Base-by-base conservation (phyloP, 768 basidiomycete species). In the Cystobasidium onofrii region DNA sequence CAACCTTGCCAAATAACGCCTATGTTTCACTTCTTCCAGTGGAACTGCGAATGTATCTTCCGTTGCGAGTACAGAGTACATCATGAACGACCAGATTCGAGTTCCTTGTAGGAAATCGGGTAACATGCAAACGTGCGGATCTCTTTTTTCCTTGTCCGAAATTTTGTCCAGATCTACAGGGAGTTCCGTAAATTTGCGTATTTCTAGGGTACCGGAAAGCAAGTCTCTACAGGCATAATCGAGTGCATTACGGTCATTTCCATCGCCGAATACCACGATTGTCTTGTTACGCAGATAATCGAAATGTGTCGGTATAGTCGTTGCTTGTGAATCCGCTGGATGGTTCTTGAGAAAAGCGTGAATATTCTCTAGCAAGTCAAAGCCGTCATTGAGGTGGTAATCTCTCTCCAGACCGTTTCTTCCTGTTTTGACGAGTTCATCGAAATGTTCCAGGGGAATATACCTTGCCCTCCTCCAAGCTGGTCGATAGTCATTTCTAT, bases 211-310 rank as follows among this genome's bases (percentile, higher is more conserved):
- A 20, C 57, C 57, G 2, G 25, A 12, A 13, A 60, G 57, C 9
- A 60, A 27, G 6, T 60, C 29, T 29, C 31, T 34, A 27, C 57
- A 60, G 15, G 57, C 57, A 34, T 60, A 60, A 29, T 60, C 57
- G 13, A 60, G 23, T 13, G 57, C 25, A 29, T 29, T 60, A 29
- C 57, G 57, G 57, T 60, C 57, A 29, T 29, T 34, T 12, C 57
- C 57, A 60, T 60, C 57, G 6, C 57, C 57, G 27, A 60, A 20
- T 29, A 60, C 27, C 12, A 60, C 12, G 33, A 60, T 60, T 12
- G 57, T 60, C 20, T 60, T 60, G 57, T 60, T 60, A 17, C 57
- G 33, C 12, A 60, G 57, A 23, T 60, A 60, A 20, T 60, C 57
- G 25, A 60, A 60, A 4, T 60, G 57, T 20, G 25, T 60, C 3